Percentiles rank a stretch among this genome's conserved stretches.
These are phyloP conservation scores for Rubia balearica DNA, from an alignment of 305 asterid genomes.

Conservation along the genomic window DNA sequence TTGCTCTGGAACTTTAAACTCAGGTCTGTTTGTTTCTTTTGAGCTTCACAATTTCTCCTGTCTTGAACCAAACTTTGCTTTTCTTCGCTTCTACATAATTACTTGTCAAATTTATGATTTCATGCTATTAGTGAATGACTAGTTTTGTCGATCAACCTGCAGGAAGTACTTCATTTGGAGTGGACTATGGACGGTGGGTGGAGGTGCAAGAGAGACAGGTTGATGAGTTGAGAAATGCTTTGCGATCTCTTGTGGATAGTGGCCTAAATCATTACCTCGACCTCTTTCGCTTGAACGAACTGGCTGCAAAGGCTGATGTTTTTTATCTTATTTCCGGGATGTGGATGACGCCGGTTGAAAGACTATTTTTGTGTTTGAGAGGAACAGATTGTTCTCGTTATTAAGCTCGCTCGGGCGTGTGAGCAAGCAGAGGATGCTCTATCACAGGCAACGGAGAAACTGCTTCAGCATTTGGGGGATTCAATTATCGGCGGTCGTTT, in stretches of 20 bases:
- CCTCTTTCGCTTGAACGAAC: conserved; percentile 70
- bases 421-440: conserved; percentile 96
- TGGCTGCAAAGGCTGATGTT: conserved; percentile 74
- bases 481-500: conserved; percentile 45
- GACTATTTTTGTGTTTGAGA: conserved; percentile 79
- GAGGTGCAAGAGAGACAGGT: conserved; percentile 63
- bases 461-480: conserved; percentile 47
- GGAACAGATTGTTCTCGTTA: conserved; percentile 37
- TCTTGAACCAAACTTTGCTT: neutral
- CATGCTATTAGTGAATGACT: neutral
- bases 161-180: conserved; percentile 62
- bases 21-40: conserved; percentile 44
- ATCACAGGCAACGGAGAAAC: conserved; percentile 80
- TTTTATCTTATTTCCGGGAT: conserved; percentile 75
- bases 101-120: neutral
- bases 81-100: neutral
- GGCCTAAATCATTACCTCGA: conserved; percentile 61
- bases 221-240: conserved; percentile 51
- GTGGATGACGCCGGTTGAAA: conserved; percentile 86
- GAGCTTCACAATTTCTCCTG: neutral
- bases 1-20: conserved; percentile 44
- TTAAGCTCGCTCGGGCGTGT: conserved; percentile 55
- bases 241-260: conserved; percentile 49
- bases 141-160: conserved; percentile 9
- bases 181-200: conserved; percentile 80